Conservation (phyloP, 139 green algal genomes). For the Micractinium sp. region DNA sequence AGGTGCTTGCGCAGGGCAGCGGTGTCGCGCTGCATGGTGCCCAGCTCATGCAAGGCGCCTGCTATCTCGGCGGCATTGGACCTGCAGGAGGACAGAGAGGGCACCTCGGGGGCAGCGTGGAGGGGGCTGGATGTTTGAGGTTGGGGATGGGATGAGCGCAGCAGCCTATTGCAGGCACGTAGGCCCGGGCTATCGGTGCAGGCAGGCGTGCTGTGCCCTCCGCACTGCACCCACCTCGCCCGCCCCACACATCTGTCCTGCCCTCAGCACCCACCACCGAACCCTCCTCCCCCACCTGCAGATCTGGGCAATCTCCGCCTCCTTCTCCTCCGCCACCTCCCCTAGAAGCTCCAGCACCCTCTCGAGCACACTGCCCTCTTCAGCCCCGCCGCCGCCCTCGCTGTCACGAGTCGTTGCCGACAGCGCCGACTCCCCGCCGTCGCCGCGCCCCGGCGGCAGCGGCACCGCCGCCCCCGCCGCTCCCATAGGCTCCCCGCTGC, state of each 20-base stretch:
- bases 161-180: too few species aligned
- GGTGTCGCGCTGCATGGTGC: constrained; percentile 39
- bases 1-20: constrained; percentile 49
- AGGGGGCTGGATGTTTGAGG: neutral
- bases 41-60: constrained; percentile 60
- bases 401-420: neutral
- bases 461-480: neutral
- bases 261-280: too few species aligned
- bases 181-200: too few species aligned
- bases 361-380: neutral
- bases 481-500: neutral
- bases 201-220: too few species aligned
- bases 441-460: neutral
- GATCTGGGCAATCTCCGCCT: constrained; percentile 52
- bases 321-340: constrained; percentile 58
- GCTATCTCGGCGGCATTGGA: constrained; percentile 69
- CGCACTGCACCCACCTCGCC: too few species aligned
- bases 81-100: constrained; percentile 3
- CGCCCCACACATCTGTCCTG: too few species aligned
- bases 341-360: constrained; percentile 42
- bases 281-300: constrained; percentile 38
- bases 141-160: neutral
- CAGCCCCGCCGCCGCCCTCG: neutral
- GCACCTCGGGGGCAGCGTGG: neutral
- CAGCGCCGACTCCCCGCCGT: constrained; percentile 4